A percentile compares a stretch with the other conserved stretches of the same genome.
phyloP scores from a whole-genome alignment of 345 rosid genomes.

The Turnera subulata region DNA sequence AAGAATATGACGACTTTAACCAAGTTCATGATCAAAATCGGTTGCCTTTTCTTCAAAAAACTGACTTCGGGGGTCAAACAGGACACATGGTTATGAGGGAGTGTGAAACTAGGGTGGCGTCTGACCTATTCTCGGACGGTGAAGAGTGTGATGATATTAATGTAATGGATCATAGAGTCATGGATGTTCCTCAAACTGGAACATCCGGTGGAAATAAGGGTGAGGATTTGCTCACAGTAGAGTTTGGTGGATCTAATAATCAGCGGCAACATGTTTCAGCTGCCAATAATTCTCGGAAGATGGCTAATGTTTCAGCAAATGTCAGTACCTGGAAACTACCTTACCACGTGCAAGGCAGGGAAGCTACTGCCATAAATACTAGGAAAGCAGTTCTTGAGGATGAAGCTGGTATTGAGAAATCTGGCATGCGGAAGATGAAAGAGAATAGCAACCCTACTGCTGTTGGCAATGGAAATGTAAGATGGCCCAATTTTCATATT shows the following conservation, averaged over 20 bases:
- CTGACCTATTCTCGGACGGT: constrained; percentile 39
- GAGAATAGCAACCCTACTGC: constrained; percentile 32
- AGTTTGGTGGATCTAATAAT: constrained; percentile 34
- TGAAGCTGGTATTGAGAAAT: constrained; percentile 31
- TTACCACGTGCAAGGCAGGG: constrained; percentile 38
- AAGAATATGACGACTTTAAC: constrained; percentile 35
- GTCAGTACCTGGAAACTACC: constrained; percentile 49
- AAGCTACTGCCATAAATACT: constrained; percentile 34
- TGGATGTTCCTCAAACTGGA: constrained; percentile 29
- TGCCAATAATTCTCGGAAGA: constrained; percentile 36
- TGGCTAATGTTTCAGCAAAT: constrained; percentile 41
- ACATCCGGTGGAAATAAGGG: constrained; percentile 38
- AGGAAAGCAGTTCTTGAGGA: constrained; percentile 36
- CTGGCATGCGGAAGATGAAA: constrained; percentile 32
- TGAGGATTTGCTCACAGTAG: constrained; percentile 38
- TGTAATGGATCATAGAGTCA: constrained; percentile 21
- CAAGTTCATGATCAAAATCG: constrained; percentile 26
- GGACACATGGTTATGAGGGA: constrained; percentile 32
- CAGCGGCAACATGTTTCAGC: constrained; percentile 32
- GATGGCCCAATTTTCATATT: too few species aligned
- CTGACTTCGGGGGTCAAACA: constrained; percentile 36
- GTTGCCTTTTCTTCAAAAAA: constrained; percentile 29
- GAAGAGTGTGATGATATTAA: constrained; percentile 43
- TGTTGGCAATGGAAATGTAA: constrained; percentile 44
- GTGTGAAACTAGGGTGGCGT: constrained; percentile 39